Evolutionary conservation across 139 green algal species (phyloP).

Genomic region (Chlorella vulgaris): DNA sequence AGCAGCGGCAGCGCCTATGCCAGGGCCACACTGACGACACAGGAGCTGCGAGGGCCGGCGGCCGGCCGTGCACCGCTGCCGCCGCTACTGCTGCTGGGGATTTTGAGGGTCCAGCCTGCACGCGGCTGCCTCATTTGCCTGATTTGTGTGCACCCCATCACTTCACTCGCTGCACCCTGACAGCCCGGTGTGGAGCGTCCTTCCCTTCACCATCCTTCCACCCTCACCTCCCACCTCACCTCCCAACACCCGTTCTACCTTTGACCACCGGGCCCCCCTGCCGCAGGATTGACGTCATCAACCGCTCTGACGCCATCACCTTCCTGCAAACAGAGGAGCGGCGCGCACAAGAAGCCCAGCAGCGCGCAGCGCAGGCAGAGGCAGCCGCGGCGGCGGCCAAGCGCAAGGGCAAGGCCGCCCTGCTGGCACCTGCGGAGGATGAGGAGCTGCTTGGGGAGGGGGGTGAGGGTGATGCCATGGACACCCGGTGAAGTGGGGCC

Average conservation of each 20-base stretch:
- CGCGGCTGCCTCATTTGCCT: too few relatives aligned
- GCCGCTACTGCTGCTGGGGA: too few relatives aligned
- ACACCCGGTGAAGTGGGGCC: neutral
- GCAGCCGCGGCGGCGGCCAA: neutral
- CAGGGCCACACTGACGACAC: too few relatives aligned
- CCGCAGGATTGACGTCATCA: constrained; percentile 60
- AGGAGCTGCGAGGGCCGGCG: neutral
- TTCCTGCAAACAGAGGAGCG: constrained; percentile 66
- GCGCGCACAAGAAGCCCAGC: neutral
- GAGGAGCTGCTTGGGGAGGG: neutral
- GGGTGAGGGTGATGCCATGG: constrained; percentile 2
- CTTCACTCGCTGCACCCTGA: too few relatives aligned
- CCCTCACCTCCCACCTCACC: neutral
- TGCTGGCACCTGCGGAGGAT: neutral
- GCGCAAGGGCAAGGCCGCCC: constrained; percentile 29
- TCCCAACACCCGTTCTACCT: too few relatives aligned
- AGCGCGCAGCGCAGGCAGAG: constrained; percentile 1
- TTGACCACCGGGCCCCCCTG: neutral
- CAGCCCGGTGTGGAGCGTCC: too few relatives aligned
- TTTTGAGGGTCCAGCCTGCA: too few relatives aligned
- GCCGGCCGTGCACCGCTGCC: too few relatives aligned
- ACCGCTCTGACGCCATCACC: constrained; percentile 69
- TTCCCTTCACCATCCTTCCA: too few relatives aligned
- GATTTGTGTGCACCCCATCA: too few relatives aligned
- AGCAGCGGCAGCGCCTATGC: too few relatives aligned